A percentile compares a stretch with the other conserved stretches of the same genome.
Evolutionary conservation across 176 grass and related monocot species (phyloP).

Genomic region (Cenchrus fungigraminus): DNA sequence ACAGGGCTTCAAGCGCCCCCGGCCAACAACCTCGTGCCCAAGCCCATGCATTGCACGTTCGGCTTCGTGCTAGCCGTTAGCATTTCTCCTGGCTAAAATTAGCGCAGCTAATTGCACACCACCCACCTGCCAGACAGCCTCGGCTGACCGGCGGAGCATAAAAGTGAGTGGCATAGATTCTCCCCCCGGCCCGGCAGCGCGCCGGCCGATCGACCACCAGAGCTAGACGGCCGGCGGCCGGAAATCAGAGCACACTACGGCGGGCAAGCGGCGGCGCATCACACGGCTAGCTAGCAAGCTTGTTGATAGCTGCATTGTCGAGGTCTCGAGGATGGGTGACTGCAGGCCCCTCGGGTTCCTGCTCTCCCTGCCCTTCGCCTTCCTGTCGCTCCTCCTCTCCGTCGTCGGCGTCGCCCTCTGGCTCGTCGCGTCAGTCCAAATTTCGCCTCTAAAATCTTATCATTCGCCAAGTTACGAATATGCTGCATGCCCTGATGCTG

Average conservation of each 20-base stretch:
- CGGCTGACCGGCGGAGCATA: not conserved
- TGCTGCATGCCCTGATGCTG: not conserved
- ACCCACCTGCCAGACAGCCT: too few relatives aligned
- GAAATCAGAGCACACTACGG: not conserved
- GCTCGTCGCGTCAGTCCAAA: slow-evolving; percentile 49
- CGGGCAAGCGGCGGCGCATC: not conserved
- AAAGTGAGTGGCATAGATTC: not conserved
- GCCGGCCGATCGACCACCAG: not conserved
- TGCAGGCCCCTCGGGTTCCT: slow-evolving; percentile 65
- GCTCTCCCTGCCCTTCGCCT: slow-evolving; percentile 63
- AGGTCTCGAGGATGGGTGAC: slow-evolving; percentile 36
- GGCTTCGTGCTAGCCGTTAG: too few relatives aligned
- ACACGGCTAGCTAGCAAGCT: not conserved
- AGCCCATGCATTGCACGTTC: too few relatives aligned
- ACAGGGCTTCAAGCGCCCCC: too few relatives aligned
- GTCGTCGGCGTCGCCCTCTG: slow-evolving; percentile 54
- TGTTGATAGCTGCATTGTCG: not conserved
- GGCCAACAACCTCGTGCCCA: too few relatives aligned
- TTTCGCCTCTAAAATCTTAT: not conserved
- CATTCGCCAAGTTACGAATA: not conserved
- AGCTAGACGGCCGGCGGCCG: not conserved
- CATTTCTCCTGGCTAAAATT: too few relatives aligned
- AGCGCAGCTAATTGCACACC: too few relatives aligned
- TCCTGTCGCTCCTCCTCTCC: slow-evolving; percentile 66
- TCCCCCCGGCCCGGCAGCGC: not conserved